Evolutionary conservation across 805 yeast species (phyloP).

Genomic region (Saccharomycopsis lassenensis): DNA sequence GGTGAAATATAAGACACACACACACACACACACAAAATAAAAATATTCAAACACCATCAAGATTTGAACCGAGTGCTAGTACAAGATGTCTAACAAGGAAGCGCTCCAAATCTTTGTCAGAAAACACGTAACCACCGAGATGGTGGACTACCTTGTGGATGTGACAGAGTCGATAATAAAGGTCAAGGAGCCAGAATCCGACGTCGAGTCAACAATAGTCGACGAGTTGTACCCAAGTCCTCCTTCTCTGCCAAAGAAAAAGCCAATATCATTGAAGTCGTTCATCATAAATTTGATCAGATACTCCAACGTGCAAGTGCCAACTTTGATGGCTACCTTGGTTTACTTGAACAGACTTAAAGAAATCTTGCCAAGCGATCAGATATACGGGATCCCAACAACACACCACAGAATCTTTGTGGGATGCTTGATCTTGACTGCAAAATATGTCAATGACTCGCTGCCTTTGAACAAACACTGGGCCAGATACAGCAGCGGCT

Average conservation of each 20-base stretch:
- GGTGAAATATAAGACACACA: too few relatives aligned
- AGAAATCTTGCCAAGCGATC: conserved; percentile 52
- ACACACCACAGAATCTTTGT: conserved; percentile 70
- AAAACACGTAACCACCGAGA: conserved; percentile 19
- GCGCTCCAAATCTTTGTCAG: conserved; percentile 17
- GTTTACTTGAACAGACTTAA: conserved; percentile 56
- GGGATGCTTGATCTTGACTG: conserved; percentile 61
- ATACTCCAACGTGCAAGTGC: conserved; percentile 71
- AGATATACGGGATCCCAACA: conserved; percentile 63
- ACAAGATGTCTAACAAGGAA: conserved; percentile 17
- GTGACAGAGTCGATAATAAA: conserved; percentile 17
- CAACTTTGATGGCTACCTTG: conserved; percentile 63
- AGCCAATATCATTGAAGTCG: conserved; percentile 56
- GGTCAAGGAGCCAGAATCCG: conserved; percentile 14
- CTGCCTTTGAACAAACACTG: conserved; percentile 72
- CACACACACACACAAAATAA: too few relatives aligned
- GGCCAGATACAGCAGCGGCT: conserved; percentile 69
- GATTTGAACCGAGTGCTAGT: too few relatives aligned
- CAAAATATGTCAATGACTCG: conserved; percentile 68
- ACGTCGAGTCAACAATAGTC: conserved; percentile 2
- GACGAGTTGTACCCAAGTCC: conserved; percentile 23
- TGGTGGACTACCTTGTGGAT: conserved; percentile 17
- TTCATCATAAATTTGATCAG: conserved; percentile 63
- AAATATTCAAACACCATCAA: too few relatives aligned
- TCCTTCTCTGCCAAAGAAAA: conserved; percentile 24